Evolutionary conservation across 306 rosid species (phyloP).

Genomic region (Biancaea sappan): DNA sequence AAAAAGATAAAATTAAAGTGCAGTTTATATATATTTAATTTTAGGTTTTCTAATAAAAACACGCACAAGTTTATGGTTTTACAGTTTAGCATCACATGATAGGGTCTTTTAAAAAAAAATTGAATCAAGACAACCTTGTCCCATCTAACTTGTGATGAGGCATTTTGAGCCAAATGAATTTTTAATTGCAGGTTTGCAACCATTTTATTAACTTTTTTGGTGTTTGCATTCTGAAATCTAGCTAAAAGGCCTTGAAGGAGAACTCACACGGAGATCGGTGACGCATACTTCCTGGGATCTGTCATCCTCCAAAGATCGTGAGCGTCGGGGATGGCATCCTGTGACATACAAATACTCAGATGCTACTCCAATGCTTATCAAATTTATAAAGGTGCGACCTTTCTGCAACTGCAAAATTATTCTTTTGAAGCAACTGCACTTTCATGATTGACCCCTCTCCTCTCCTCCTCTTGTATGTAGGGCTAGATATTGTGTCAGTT

Average conservation of each 20-base stretch:
- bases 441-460: conserved; percentile 8
- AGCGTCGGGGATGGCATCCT: conserved; percentile 98
- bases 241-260: conserved; percentile 85
- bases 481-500: background rate
- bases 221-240: conserved; percentile 43
- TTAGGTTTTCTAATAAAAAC: too few species aligned
- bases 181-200: background rate
- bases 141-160: background rate
- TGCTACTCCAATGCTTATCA: conserved; percentile 78
- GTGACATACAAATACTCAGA: conserved; percentile 90
- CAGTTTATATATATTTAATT: too few species aligned
- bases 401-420: conserved; percentile 25
- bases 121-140: conserved; percentile 6
- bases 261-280: conserved; percentile 81
- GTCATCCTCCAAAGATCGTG: conserved; percentile 63
- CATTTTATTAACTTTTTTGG: background rate
- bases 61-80: too few species aligned
- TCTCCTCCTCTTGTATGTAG: background rate
- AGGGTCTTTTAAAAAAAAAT: too few species aligned
- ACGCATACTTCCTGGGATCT: conserved; percentile 93
- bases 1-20: too few species aligned
- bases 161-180: conserved; percentile 7
- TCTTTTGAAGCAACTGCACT: conserved; percentile 15
- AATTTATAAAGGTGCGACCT: conserved; percentile 73
- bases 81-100: too few species aligned